These are phyloP conservation scores for Penicillium sp. DNA, from an alignment of 2,329 filamentous ascomycete species.

Conservation along the genomic window DNA sequence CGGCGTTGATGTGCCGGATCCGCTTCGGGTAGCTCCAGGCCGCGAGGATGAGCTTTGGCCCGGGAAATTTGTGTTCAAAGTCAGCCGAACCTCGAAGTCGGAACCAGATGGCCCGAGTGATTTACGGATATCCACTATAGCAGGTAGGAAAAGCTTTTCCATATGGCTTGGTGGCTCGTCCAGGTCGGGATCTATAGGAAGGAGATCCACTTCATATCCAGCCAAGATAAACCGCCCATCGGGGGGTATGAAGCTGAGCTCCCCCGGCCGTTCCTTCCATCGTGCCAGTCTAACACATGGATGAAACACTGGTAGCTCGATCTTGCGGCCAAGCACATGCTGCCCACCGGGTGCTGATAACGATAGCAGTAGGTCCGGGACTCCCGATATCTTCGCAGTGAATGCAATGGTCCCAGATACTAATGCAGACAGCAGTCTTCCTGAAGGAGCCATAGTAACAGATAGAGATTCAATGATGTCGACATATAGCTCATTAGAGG, in stretches of 20 bases:
- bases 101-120: slow-evolving; percentile 69
- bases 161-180: slow-evolving; percentile 52
- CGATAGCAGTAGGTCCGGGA: slow-evolving; percentile 82
- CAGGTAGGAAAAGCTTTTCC: slow-evolving; percentile 73
- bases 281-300: slow-evolving; percentile 87
- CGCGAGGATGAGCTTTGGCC: slow-evolving; percentile 42
- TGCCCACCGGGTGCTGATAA: slow-evolving; percentile 79
- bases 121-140: slow-evolving; percentile 77
- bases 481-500: slow-evolving; percentile 94
- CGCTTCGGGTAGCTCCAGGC: slow-evolving; percentile 39
- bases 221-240: slow-evolving; percentile 92
- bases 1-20: slow-evolving; percentile 48
- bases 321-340: slow-evolving; percentile 67
- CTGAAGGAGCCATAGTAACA: slow-evolving; percentile 86
- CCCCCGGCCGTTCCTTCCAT: slow-evolving; percentile 85
- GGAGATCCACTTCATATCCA: slow-evolving; percentile 88
- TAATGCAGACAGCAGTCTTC: slow-evolving; percentile 79
- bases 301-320: slow-evolving; percentile 91
- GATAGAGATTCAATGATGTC: slow-evolving; percentile 88
- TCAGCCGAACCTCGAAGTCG: slow-evolving; percentile 84
- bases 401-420: slow-evolving; percentile 92
- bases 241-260: slow-evolving; percentile 92
- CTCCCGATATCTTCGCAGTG: slow-evolving; percentile 88
- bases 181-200: slow-evolving; percentile 65
- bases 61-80: slow-evolving; percentile 65